Conservation (phyloP, 495 filamentous ascomycete species). For the Penicillium fimorum region DNA sequence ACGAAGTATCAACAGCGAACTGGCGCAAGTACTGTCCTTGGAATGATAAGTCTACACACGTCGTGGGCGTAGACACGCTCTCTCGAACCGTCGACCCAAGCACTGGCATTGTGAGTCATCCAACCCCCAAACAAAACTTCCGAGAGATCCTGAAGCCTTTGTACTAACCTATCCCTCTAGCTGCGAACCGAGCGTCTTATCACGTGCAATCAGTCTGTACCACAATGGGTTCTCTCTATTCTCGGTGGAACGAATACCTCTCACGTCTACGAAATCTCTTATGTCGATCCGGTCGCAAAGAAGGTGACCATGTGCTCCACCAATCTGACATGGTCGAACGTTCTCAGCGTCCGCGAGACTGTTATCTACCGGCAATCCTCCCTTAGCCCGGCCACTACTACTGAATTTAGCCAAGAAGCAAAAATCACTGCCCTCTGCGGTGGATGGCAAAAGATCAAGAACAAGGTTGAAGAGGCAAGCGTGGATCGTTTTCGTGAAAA, state of each 20-base stretch:
- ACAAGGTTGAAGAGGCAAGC: constrained; percentile 86
- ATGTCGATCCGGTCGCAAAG: constrained; percentile 77
- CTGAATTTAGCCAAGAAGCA: constrained; percentile 81
- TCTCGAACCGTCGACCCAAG: constrained; percentile 72
- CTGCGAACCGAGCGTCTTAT: constrained; percentile 95
- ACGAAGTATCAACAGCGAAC: constrained; percentile 97
- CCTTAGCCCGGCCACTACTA: constrained; percentile 53
- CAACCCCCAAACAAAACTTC: background rate
- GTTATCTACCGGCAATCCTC: constrained; percentile 73
- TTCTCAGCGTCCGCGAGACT: constrained; percentile 85
- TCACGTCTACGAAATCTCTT: constrained; percentile 90
- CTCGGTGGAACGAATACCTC: constrained; percentile 71
- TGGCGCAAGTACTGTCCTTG: constrained; percentile 98
- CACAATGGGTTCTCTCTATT: constrained; percentile 78
- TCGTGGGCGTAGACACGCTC: constrained; percentile 90
- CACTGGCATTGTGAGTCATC: constrained; percentile 73
- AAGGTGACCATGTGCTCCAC: constrained; percentile 91
- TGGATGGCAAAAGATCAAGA: constrained; percentile 93
- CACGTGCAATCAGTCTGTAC: constrained; percentile 85
- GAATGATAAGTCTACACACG: constrained; percentile 94
- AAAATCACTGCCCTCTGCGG: constrained; percentile 92
- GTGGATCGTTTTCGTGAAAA: constrained; percentile 90
- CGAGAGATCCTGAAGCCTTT: background rate
- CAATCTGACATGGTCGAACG: constrained; percentile 86
- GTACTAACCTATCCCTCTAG: constrained; percentile 39